phyloP scores from a whole-genome alignment of 306 rosid genomes.

The Prunus padus region DNA sequence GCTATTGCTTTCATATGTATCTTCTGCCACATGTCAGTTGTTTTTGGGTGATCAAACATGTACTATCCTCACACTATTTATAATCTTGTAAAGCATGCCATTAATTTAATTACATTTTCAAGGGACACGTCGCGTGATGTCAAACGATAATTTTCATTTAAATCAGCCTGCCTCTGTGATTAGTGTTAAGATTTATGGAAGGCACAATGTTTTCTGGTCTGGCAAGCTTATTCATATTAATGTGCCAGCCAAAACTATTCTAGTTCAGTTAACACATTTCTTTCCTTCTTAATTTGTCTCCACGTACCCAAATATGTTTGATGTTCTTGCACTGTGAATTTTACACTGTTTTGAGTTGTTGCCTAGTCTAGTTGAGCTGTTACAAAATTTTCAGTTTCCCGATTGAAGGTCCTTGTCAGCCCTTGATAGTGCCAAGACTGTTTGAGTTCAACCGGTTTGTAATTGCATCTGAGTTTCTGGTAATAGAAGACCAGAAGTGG shows the following conservation, averaged over 20 bases:
- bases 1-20: neutral
- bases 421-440: too few species aligned
- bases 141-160: neutral
- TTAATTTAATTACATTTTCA: neutral
- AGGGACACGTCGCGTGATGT: neutral
- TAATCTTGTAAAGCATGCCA: neutral
- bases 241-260: too few species aligned
- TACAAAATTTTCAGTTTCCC: too few species aligned
- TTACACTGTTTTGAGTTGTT: neutral
- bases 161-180: neutral
- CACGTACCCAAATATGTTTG: neutral
- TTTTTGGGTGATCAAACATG: neutral
- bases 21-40: neutral
- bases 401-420: too few species aligned
- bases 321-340: neutral
- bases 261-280: too few species aligned
- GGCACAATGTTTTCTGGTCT: slow-evolving; percentile 6
- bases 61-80: neutral
- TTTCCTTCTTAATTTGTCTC: too few species aligned
- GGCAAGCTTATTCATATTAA: neutral
- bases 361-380: too few species aligned
- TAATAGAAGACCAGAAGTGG: too few species aligned
- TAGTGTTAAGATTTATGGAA: neutral
- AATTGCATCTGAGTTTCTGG: too few species aligned
- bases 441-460: neutral